Evolutionary conservation across 1,139 yeast species (phyloP), one percentile per base, ranked within the genome.

Genomic region (Schizosaccharomyces versatilis): DNA sequence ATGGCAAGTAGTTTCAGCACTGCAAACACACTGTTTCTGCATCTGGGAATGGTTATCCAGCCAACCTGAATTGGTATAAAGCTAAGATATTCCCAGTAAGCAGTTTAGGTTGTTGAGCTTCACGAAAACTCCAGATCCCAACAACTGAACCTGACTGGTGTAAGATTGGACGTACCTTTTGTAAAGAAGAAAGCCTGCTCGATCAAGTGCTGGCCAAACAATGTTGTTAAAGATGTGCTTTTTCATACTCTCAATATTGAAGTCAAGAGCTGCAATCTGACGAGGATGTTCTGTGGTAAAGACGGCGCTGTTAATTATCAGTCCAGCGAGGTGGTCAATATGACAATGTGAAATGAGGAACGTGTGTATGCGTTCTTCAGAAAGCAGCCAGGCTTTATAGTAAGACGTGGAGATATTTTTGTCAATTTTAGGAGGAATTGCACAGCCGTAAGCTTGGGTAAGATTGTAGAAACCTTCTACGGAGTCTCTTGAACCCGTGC

Each of bases 181-280:
- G 38, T 19, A 44, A 17, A 19, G 7, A 17, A 44, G 19, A 44
- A 44, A 38, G 10, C 52, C 52, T 10, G 41, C 52, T 38, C 19
- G 36, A 12, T 38, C 52, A 7, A 49, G 40, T 14, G 41, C 41
- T 12, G 52, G 52, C 52, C 52, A 49, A 5, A 49, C 32, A n/a
- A 32, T 17, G 41, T 49, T 39, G 15, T 49, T 49, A n/a, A 49
- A 49, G 12, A 49, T 15, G 40, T 49, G 52, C 32, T 38, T 49
- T 49, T 49, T 49, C 3, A 49, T 38, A 42, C 32, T 49, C 17
- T 49, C 10, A 17, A 49, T 49, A 12, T 17, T 38, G 15, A 32
- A 38, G 42, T 49, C 41, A 14, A 39, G 17, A 9, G 39, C 52
- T 8, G 38, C 52, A 7, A 49, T 39, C 12, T 36, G 36, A 6